phyloP scores from a whole-genome alignment of 2,329 filamentous ascomycete genomes.

The Monilinia fructigena region DNA sequence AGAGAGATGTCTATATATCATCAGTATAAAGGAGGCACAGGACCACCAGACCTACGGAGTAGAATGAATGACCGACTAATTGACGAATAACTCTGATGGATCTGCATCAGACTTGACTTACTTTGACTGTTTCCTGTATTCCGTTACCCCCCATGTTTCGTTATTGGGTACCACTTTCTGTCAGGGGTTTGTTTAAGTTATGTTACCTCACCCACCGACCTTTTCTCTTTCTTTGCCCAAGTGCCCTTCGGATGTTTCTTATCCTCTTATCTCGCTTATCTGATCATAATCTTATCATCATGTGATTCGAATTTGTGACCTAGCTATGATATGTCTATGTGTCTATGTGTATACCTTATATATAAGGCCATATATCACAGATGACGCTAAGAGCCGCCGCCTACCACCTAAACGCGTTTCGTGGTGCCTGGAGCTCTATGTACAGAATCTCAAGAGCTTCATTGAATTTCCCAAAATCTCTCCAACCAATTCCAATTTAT shows the following conservation, averaged over 20 bases:
- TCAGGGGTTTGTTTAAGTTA: not conserved
- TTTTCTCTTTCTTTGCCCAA: not conserved
- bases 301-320: not conserved
- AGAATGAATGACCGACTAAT: too few species aligned
- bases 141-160: not conserved
- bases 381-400: conserved; percentile 22
- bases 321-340: not conserved
- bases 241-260: not conserved
- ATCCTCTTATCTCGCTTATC: conserved; percentile 10
- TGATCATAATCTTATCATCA: conserved; percentile 8
- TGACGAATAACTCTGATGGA: not conserved
- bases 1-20: too few species aligned
- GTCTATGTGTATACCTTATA: too few species aligned
- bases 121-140: not conserved
- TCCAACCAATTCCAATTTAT: conserved; percentile 25
- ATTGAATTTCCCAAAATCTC: conserved; percentile 25
- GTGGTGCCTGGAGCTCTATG: conserved; percentile 38
- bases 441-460: conserved; percentile 32
- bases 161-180: conserved; percentile 6
- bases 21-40: too few species aligned
- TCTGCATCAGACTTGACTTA: not conserved
- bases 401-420: conserved; percentile 35
- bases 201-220: too few species aligned
- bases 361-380: conserved; percentile 12
- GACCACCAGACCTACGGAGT: too few species aligned